Evolutionary conservation across 768 basidiomycete species (phyloP), one percentile per base, ranked within the genome.

Genomic region (Kwoniella heveanensis): DNA sequence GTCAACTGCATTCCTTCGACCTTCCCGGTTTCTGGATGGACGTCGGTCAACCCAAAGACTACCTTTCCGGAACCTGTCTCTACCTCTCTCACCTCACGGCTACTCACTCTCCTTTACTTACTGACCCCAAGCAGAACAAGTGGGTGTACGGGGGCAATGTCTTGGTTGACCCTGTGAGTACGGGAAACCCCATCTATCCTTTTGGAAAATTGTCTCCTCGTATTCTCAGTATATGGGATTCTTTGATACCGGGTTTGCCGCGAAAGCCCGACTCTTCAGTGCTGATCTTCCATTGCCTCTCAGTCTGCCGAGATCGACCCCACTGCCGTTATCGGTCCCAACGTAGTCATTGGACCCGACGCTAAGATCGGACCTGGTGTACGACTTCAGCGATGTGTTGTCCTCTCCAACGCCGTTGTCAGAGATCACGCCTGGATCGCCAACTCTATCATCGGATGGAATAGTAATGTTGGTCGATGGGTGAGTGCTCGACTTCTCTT

Each of bases 11-110:
- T 73, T 79, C 81, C n/a, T 82, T 79, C 76, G 83, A 83, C 72
- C 77, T 83, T 39, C 74, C 79, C 32, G 83, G 83, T 26, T 82
- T 82, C 81, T 83, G 83, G 83, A 82, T 82, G 82, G 83, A 83
- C 68, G 79, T 83, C 39, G 83, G 83, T 63, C 83, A 83, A 73
- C 83, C 83, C 54, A 83, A 83, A 71, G 81, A 81, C 68, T 80
- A 73, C 77, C 57, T 78, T 22, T 66, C 76, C 8, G 82, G 82
- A 60, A 83, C 82, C 57, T 82, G 82, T 73, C 80, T 83, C 57
- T 83, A 82, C 73, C 80, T 83, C 52, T 81, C 82, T 21, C 80
- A 83, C 72, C 76, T 82, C 44, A 82, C 82, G 25, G 65, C 79
- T 25, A 74, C 69, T 30, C 76, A 79, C 63, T 80, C 80, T 22